Conservation (phyloP, 2,329 filamentous ascomycete species). For the Meredithiella fracta region DNA sequence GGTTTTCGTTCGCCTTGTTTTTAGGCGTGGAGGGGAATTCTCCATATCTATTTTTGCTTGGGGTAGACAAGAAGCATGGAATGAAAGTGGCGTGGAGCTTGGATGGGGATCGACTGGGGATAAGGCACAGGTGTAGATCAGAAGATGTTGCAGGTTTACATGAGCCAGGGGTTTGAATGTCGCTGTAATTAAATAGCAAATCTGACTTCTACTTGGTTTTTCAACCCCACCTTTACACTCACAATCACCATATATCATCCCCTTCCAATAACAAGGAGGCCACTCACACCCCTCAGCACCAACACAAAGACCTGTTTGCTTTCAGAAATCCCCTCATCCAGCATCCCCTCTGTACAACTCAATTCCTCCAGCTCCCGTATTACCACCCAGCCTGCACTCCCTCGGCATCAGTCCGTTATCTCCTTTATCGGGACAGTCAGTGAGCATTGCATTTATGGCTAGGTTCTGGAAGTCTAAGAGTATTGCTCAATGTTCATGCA, state of each 20-base stretch:
- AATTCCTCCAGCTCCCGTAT: neutral
- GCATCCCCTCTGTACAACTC: neutral
- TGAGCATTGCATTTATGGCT: neutral
- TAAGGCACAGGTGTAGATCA: neutral
- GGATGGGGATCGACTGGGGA: neutral
- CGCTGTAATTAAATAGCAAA: no score
- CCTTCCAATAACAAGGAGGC: no score
- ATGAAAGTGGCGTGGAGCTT: neutral
- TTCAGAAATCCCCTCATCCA: neutral
- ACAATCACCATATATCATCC: no score
- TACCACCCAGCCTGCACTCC: neutral
- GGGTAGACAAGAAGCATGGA: neutral
- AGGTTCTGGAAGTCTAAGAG: neutral
- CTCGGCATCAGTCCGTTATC: neutral
- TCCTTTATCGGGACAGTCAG: neutral
- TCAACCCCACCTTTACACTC: no score
- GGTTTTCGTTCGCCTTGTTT: neutral
- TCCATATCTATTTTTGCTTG: neutral
- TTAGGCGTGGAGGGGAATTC: neutral
- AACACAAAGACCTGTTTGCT: neutral
- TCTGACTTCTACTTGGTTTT: no score
- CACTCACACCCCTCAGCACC: no score
- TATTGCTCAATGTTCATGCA: no score
- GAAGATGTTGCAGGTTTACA: no score
- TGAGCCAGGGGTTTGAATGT: no score